Evolutionary conservation across 345 rosid species (phyloP), one percentile per base, ranked within the genome.

Genomic region (Pistacia atlantica): DNA sequence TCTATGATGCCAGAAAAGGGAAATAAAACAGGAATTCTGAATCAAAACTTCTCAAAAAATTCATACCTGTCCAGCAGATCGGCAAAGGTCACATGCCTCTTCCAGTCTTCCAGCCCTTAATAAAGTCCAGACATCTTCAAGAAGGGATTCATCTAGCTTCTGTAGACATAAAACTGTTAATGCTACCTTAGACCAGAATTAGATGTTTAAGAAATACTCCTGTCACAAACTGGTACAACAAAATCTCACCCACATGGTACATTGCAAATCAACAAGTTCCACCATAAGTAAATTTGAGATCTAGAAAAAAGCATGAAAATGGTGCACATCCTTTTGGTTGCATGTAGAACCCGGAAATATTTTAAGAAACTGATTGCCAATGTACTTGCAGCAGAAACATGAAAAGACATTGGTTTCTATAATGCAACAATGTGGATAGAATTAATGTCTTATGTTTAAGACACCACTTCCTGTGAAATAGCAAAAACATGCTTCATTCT

Each of bases 141-240:
- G 84, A 64, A 96, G 91, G 77, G 93, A 96, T 76, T 96, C 97
- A 76, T 96, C 97, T 90, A 93, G 98, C 84, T 93, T 96, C 99
- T 96, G 86, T 65, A 61, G 52, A 68, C 63, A 51, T 72, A 60
- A 80, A 80, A 68, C 5, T 59, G 74, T 74, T 75, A 77, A 52
- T 75, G 59, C 74, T 58, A 38, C 77, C 68, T 57, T 55, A 62
- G 52, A 46, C 8, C 37, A 67, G 46, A 52, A 48, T 49, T 33
- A 38, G 48, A 64, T 75, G 57, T 65, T 56, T 61, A 65, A 46
- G 22, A 55, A 38, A 64, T 35, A 18, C n/a, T 28, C 11, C 61
- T 56, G 57, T 18, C 63, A 11, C 55, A 67, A 67, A 38, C 25
- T 17, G 28, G 22, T 16, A 67, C 56, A 46, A 6, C 3, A 22